phyloP scores from a whole-genome alignment of 495 filamentous ascomycete species.

The Penicillium paxilli region DNA sequence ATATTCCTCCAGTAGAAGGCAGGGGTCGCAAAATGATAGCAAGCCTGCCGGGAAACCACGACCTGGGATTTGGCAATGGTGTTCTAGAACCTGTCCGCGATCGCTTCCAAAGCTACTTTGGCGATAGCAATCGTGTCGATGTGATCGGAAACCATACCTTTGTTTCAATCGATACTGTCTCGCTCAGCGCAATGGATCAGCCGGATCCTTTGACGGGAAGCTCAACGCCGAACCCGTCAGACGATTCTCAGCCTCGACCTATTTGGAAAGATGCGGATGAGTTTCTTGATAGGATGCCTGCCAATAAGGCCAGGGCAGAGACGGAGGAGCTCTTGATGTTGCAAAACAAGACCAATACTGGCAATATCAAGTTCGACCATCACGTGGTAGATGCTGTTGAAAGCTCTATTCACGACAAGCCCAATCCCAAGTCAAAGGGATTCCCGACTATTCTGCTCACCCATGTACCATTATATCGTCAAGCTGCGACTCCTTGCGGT shows the following conservation, averaged over 20 bases:
- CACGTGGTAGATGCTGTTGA: slow-evolving; percentile 31
- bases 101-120: slow-evolving; percentile 87
- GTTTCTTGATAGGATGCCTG: slow-evolving; percentile 67
- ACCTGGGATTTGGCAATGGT: slow-evolving; percentile 87
- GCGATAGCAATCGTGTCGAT: slow-evolving; percentile 82
- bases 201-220: slow-evolving; percentile 49
- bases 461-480: slow-evolving; percentile 87
- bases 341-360: slow-evolving; percentile 41
- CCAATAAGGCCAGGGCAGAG: slow-evolving; percentile 42
- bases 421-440: slow-evolving; percentile 33
- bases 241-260: slow-evolving; percentile 43
- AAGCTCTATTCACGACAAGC: slow-evolving; percentile 22
- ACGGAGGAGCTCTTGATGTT: slow-evolving; percentile 40
- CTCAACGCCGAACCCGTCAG: slow-evolving; percentile 27
- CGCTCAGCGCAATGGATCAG: slow-evolving; percentile 71
- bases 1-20: slow-evolving; percentile 31
- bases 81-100: slow-evolving; percentile 76
- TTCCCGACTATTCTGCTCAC: slow-evolving; percentile 85
- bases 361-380: slow-evolving; percentile 50
- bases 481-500: slow-evolving; percentile 80
- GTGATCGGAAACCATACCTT: slow-evolving; percentile 95
- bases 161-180: slow-evolving; percentile 85
- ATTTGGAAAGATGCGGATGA: slow-evolving; percentile 77
- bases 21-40: slow-evolving; percentile 67
- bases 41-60: slow-evolving; percentile 91